Conservation (phyloP, 371 early-diverging fungal species). For the Rhizopus microsporus region DNA sequence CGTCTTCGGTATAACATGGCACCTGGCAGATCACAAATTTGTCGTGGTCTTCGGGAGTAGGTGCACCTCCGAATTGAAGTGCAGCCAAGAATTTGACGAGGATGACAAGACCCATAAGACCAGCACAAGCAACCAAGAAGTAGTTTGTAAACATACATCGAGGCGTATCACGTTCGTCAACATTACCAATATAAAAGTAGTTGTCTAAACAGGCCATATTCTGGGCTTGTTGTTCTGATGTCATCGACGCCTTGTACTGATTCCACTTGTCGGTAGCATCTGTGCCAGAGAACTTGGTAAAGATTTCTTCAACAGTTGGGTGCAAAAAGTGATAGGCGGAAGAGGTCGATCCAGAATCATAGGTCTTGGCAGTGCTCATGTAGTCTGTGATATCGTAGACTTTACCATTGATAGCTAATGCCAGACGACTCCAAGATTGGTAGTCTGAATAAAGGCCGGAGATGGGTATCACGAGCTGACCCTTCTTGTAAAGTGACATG, state of each 20-base stretch:
- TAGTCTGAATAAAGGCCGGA: conserved; percentile 48
- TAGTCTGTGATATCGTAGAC: conserved; percentile 82
- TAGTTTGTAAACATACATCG: conserved; percentile 90
- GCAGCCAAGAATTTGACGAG: conserved; percentile 92
- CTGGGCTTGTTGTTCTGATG: conserved; percentile 34
- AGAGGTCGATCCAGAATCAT: conserved; percentile 39
- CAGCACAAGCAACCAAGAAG: conserved; percentile 77
- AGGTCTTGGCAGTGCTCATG: conserved; percentile 50
- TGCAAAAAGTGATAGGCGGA: conserved; percentile 54
- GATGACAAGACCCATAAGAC: conserved; percentile 83
- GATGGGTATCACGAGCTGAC: conserved; percentile 58
- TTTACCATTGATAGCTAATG: conserved; percentile 69
- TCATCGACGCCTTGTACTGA: conserved; percentile 37
- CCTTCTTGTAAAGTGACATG: conserved; percentile 68
- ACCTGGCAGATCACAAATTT: conserved; percentile 88
- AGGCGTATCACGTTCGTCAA: conserved; percentile 81
- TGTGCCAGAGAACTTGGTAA: conserved; percentile 68
- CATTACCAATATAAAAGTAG: conserved; percentile 86
- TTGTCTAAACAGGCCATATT: conserved; percentile 77
- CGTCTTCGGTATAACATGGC: conserved; percentile 98
- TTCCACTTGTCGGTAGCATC: conserved; percentile 69
- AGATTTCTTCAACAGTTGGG: conserved; percentile 59
- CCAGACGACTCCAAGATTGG: conserved; percentile 52
- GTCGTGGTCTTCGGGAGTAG: conserved; percentile 83
- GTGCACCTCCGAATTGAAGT: conserved; percentile 75